Base-by-base conservation (phyloP, 2,329 filamentous ascomycete genomes). In the Cordyceps pruinosa region DNA sequence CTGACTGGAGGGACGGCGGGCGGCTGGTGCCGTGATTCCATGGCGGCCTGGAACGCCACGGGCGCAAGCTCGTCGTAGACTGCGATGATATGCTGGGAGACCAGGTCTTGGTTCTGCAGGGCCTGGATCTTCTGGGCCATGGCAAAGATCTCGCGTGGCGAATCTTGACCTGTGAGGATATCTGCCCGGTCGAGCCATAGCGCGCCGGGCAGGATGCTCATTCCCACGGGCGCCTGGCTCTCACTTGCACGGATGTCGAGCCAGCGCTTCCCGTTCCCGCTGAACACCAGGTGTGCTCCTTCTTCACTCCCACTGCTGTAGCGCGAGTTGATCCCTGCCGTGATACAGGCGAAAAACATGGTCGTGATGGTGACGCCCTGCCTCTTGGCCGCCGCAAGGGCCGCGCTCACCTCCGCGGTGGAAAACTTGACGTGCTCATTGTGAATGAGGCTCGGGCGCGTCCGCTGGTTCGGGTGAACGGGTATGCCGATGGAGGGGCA, bases 61-160 rank as follows among this genome's bases (percentile, higher is more conserved):
- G 49, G 49, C 25, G 35, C 49, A 26, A 52, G 34, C 49, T 52
- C 35, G 23, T 52, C 49, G 5, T 52, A 52, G 8, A 52, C 49
- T 23, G 15, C 49, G 10, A 52, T 41, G 5, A 52, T 52, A 25
- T 52, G 49, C 34, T 39, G 9, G 10, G 49, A 52, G 10, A 13
- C 34, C 25, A 52, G 7, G 6, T 52, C 49, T 10, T 28, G 28
- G 10, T 28, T 13, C 23, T 52, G 49, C 4, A 15, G 6, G 8
- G 10, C 13, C 3, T 42, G 34, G n/a, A 52, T 52, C 23, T 15
- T 28, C 5, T 23, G 9, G 1, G 49, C 49, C 21, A 52, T 13
- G 0, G 8, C 35, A 4, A 52, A 26, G 8, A 52, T 5, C 5
- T 26, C 10, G 1, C 2, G 12, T 13, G 34, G 25, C 13, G 21